A percentile compares a stretch with the other conserved stretches of the same genome.
Conservation (phyloP, 2,329 filamentous ascomycete species). For the Aspergillus pseudoviridinutans region DNA sequence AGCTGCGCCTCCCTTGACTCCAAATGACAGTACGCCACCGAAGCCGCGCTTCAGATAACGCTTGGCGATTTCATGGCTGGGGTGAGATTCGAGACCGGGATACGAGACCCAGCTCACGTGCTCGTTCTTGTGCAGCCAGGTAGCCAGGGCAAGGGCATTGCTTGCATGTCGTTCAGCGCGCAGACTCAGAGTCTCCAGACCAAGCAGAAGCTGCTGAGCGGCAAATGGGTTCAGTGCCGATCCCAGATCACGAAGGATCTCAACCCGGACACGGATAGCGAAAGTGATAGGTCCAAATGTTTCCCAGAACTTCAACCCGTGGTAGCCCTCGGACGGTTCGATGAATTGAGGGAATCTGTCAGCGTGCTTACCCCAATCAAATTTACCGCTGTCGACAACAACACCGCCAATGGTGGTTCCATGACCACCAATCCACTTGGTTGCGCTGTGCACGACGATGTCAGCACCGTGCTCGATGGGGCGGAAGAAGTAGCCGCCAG, state of each 20-base stretch:
- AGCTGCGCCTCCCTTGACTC: constrained; percentile 81
- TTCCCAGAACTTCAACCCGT: constrained; percentile 91
- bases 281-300: constrained; percentile 83
- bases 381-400: constrained; percentile 83
- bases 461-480: constrained; percentile 90
- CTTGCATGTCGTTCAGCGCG: constrained; percentile 80
- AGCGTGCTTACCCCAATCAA: constrained; percentile 84
- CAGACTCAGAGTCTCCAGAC: constrained; percentile 83
- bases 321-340: constrained; percentile 80
- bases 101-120: constrained; percentile 94
- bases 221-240: constrained; percentile 81
- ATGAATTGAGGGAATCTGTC: constrained; percentile 89
- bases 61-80: constrained; percentile 74
- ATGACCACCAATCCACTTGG: constrained; percentile 96
- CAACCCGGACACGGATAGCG: constrained; percentile 80
- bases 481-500: constrained; percentile 80
- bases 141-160: constrained; percentile 75
- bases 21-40: constrained; percentile 88
- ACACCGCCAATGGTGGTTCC: constrained; percentile 87
- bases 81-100: constrained; percentile 78
- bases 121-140: constrained; percentile 76
- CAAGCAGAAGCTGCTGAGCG: constrained; percentile 85
- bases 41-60: constrained; percentile 81
- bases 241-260: constrained; percentile 84
- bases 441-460: constrained; percentile 90